Conservation (phyloP, 768 basidiomycete genomes). For the Hygrocybe punicea region DNA sequence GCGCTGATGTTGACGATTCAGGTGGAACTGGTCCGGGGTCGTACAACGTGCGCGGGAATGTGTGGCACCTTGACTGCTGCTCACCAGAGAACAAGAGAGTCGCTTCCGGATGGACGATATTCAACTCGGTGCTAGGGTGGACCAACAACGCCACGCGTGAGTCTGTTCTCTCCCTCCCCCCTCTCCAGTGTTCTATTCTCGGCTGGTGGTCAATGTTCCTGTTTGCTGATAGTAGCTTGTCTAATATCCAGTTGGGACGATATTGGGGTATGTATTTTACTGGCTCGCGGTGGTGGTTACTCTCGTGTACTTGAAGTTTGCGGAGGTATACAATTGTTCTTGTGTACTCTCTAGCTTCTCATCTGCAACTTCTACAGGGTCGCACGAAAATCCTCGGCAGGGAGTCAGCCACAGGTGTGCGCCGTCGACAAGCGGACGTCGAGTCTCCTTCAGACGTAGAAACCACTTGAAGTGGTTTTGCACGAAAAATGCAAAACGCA, state of each 20-base stretch:
- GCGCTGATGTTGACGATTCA: constrained; percentile 66
- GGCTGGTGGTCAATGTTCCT: not conserved
- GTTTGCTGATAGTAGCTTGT: not conserved
- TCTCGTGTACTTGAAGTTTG: constrained; percentile 66
- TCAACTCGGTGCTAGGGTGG: constrained; percentile 86
- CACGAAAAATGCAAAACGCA: too few relatives aligned
- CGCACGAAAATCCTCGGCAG: constrained; percentile 58
- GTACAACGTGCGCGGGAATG: constrained; percentile 74
- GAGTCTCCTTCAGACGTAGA: too few relatives aligned
- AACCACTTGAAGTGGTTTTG: too few relatives aligned
- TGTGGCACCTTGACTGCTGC: constrained; percentile 88
- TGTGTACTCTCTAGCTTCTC: not conserved
- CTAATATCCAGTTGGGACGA: constrained; percentile 54
- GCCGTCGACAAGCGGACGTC: constrained; percentile 20
- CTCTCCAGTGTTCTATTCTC: not conserved
- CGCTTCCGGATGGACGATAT: constrained; percentile 71
- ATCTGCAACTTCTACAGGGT: constrained; percentile 43
- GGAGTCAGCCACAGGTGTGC: constrained; percentile 49
- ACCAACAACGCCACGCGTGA: constrained; percentile 73
- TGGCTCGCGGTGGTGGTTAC: constrained; percentile 78
- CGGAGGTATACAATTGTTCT: constrained; percentile 36
- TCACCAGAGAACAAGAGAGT: constrained; percentile 53
- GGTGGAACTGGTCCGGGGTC: constrained; percentile 78
- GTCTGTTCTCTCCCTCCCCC: constrained; percentile 14
- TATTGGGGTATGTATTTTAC: constrained; percentile 88